These are phyloP conservation scores for Geranium incanum DNA, from an alignment of 441 rosid species.

Conservation along the genomic window DNA sequence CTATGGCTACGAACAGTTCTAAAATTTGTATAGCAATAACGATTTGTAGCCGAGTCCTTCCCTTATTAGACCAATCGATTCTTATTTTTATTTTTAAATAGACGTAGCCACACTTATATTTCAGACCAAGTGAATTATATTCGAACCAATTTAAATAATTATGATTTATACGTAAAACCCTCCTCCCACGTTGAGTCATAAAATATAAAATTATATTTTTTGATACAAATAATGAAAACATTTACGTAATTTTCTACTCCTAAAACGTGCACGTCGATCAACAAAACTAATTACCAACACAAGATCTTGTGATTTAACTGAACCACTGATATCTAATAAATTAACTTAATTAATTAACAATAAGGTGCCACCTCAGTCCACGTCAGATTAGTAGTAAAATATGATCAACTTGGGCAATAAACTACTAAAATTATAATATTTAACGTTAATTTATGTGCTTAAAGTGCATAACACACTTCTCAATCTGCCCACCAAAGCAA, in stretches of 20 bases:
- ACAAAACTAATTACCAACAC: background rate
- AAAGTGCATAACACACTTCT: background rate
- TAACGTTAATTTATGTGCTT: background rate
- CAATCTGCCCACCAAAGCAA: background rate
- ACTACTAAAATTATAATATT: background rate
- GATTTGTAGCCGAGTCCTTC: too few relatives aligned
- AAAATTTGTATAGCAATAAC: too few relatives aligned
- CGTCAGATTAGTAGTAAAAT: background rate
- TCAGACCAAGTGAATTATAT: too few relatives aligned
- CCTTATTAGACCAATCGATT: too few relatives aligned
- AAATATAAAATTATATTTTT: too few relatives aligned
- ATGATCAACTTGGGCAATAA: background rate
- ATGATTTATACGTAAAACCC: too few relatives aligned
- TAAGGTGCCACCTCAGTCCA: constrained; percentile 1
- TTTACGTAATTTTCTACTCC: background rate
- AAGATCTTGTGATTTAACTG: background rate
- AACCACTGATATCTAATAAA: background rate
- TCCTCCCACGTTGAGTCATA: too few relatives aligned
- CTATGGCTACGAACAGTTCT: too few relatives aligned
- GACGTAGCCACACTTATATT: too few relatives aligned
- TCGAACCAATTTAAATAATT: too few relatives aligned
- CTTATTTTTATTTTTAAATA: too few relatives aligned
- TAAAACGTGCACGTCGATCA: background rate
- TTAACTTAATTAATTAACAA: background rate
- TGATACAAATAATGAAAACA: too few relatives aligned